These are phyloP conservation scores for Phytophthora fragariae DNA, from an alignment of 352 stramenopile species.

Conservation along the genomic window DNA sequence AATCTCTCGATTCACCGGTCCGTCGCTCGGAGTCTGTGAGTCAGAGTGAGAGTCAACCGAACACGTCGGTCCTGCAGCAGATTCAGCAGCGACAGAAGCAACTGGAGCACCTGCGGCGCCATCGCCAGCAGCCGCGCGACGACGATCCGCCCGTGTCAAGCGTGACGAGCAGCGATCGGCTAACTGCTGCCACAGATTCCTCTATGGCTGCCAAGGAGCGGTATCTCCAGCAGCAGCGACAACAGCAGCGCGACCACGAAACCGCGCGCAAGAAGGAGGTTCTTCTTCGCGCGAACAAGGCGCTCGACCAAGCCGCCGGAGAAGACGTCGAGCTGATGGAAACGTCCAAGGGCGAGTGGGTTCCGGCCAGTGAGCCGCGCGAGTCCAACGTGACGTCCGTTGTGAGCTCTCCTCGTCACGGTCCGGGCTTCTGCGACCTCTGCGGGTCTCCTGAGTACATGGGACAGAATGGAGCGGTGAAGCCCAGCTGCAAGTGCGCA, in stretches of 20 bases:
- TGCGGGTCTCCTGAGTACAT: conserved; percentile 58
- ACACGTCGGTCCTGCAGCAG: conserved; percentile 34
- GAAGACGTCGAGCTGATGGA: conserved; percentile 72
- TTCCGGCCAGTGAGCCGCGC: conserved; percentile 45
- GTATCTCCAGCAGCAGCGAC: conserved; percentile 46
- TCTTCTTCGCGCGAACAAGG: conserved; percentile 28
- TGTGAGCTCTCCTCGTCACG: conserved; percentile 30
- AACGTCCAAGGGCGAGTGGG: conserved; percentile 67
- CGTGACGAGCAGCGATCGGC: conserved; percentile 22
- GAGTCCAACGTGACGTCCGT: conserved; percentile 24
- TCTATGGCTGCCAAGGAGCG: conserved; percentile 42
- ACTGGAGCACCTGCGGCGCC: conserved; percentile 30
- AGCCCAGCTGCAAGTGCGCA: conserved; percentile 54
- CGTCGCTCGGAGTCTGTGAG: conserved; percentile 18
- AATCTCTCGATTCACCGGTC: conserved; percentile 23
- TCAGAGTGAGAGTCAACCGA: conserved; percentile 8
- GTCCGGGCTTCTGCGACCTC: conserved; percentile 44
- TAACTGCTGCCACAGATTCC: conserved; percentile 27
- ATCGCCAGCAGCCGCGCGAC: conserved; percentile 35
- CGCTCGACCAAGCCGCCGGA: conserved; percentile 41
- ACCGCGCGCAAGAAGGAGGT: conserved; percentile 19
- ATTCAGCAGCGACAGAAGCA: conserved; percentile 45
- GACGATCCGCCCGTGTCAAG: conserved; percentile 33
- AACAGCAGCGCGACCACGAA: conserved; percentile 43
- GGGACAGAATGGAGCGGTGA: conserved; percentile 48